Percentiles rank a stretch among this genome's conserved stretches.
These are phyloP conservation scores for Xylaria arbuscula DNA, from an alignment of 2,329 filamentous ascomycete genomes.

Conservation along the genomic window DNA sequence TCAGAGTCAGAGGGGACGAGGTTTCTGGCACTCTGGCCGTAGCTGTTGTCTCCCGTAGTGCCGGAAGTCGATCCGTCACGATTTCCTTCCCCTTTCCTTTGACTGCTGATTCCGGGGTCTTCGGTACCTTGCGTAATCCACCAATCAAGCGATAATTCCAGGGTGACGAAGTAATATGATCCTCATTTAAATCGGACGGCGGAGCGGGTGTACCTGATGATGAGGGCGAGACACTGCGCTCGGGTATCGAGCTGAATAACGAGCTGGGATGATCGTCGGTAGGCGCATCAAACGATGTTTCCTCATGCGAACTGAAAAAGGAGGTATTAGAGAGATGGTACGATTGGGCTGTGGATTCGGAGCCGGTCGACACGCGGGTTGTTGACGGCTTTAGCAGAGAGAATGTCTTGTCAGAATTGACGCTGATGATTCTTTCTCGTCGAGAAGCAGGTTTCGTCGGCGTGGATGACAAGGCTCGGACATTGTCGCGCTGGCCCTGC, in stretches of 20 bases:
- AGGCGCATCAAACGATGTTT: constrained; percentile 59
- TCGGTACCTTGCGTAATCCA: constrained; percentile 64
- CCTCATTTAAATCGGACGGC: constrained; percentile 51
- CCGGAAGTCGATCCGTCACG: constrained; percentile 47
- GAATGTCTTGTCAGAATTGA: constrained; percentile 70
- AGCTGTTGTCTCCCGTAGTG: constrained; percentile 47
- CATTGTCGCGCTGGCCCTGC: constrained; percentile 42
- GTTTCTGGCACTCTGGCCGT: constrained; percentile 37
- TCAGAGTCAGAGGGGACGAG: constrained; percentile 45
- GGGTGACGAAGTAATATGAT: constrained; percentile 53
- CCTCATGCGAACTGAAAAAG: constrained; percentile 62
- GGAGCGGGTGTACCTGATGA: constrained; percentile 51
- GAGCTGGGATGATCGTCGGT: constrained; percentile 60
- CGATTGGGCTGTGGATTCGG: constrained; percentile 55
- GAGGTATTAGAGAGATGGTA: constrained; percentile 57
- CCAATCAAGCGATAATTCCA: constrained; percentile 67
- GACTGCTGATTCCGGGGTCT: constrained; percentile 53
- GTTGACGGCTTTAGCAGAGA: constrained; percentile 55
- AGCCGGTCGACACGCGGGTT: constrained; percentile 43
- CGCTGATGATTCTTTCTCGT: constrained; percentile 59
- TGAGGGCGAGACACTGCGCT: constrained; percentile 56
- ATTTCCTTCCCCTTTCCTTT: constrained; percentile 56
- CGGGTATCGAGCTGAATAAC: constrained; percentile 60
- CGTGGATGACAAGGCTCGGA: constrained; percentile 39
- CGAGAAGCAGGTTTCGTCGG: constrained; percentile 52